Conservation (phyloP, 176 grass and related monocot genomes). For the Panicum miliaceum region DNA sequence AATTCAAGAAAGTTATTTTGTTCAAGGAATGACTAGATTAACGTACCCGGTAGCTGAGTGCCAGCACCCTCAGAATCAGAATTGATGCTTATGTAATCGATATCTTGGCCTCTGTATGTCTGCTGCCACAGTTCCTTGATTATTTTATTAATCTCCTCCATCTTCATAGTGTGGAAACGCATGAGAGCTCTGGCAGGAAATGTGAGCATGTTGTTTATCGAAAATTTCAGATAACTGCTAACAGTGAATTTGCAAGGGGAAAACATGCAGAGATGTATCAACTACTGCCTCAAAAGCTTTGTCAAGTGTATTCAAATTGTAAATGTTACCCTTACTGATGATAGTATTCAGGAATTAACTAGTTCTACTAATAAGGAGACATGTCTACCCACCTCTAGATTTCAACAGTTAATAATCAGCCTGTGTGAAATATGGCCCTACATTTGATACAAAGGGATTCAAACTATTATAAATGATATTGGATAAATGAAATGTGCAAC, state of each 20-base stretch:
- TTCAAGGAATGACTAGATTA: constrained; percentile 36
- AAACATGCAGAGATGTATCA: neutral
- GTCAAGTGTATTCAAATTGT: neutral
- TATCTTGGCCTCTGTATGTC: constrained; percentile 97
- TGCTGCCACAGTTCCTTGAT: constrained; percentile 99
- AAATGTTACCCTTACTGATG: neutral
- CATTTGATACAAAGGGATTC: no score
- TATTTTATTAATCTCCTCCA: constrained; percentile 99
- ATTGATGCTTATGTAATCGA: constrained; percentile 92
- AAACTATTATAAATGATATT: no score
- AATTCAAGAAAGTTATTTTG: constrained; percentile 17
- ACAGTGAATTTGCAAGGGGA: neutral
- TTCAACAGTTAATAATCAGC: no score
- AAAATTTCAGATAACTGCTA: neutral
- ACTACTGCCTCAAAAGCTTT: neutral
- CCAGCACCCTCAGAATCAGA: constrained; percentile 94
- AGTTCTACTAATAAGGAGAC: neutral
- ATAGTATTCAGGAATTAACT: neutral
- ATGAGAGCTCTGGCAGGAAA: constrained; percentile 80
- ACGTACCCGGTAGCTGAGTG: constrained; percentile 90
- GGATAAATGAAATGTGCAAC: neutral
- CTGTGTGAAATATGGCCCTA: no score
- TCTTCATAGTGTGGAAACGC: constrained; percentile 98
- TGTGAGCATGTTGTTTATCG: neutral
- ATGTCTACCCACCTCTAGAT: no score